Evolutionary conservation across 495 filamentous ascomycete genomes (phyloP), one percentile per base, ranked within the genome.

Genomic region (Aspergillus kassunensis): DNA sequence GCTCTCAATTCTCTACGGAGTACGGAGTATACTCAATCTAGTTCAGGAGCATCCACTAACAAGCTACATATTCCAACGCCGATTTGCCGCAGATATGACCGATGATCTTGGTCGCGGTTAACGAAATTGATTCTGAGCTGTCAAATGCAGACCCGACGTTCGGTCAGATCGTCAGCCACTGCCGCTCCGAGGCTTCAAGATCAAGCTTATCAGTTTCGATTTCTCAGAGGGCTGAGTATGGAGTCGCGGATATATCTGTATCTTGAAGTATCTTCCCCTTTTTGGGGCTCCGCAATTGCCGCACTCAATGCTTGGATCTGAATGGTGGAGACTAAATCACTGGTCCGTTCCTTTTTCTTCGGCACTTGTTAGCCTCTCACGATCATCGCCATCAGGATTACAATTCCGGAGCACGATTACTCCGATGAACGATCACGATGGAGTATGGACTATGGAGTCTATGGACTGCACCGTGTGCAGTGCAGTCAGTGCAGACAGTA

Each of bases 241-340:
- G n/a, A n/a, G n/a, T n/a, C n/a, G n/a, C n/a, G n/a, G n/a, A n/a
- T n/a, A n/a, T n/a, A n/a, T n/a, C n/a, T n/a, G n/a, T n/a, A n/a
- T n/a, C n/a, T n/a, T n/a, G n/a, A n/a, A n/a, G 18, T 46, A 16
- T 35, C 30, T 35, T 19, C 40, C 41, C 41, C 23, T 30, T 25
- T 52, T 44, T 39, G 15, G 41, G 31, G 13, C 41, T 30, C 49
- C 49, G 49, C 49, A 45, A 27, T 52, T 52, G 23, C 49, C 49
- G 49, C 49, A 52, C 30, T 34, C 39, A 37, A 49, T 45, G 49
- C 41, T 29, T 30, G 16, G 41, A 37, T 44, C 9, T 24, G 11
- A 46, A 23, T 30, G 29, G 49, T 23, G 25, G 49, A 35, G 30
- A 18, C 15, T 10, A 20, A 35, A 34, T 21, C 16, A 51, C 25